A percentile compares a stretch with the other conserved stretches of the same genome.
These are phyloP conservation scores for Didymella keratinophila DNA, from an alignment of 2,329 filamentous ascomycete genomes.

Conservation along the genomic window DNA sequence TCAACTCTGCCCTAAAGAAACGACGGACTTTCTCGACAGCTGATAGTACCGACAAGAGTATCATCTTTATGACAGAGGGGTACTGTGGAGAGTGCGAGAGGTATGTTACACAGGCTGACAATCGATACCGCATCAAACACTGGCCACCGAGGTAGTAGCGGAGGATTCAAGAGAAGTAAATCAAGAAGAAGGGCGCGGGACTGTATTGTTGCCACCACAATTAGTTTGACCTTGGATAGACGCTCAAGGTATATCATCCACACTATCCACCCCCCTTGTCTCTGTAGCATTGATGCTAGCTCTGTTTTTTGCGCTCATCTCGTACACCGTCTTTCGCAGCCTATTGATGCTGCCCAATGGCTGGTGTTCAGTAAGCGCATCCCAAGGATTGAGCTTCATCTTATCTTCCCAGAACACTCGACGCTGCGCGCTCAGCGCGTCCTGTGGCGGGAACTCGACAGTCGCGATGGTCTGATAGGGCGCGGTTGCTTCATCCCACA, in stretches of 20 bases:
- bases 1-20: neutral
- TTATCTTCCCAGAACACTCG: constrained; percentile 42
- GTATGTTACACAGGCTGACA: neutral
- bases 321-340: constrained; percentile 38
- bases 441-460: constrained; percentile 37
- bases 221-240: too few relatives aligned
- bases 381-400: constrained; percentile 41
- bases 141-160: too few relatives aligned
- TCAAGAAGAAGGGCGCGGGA: neutral
- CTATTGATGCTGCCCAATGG: constrained; percentile 41
- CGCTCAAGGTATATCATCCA: constrained; percentile 34
- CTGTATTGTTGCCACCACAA: neutral
- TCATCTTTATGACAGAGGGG: neutral
- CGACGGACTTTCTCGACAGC: neutral
- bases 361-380: constrained; percentile 36
- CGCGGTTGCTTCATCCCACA: constrained; percentile 43
- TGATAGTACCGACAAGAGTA: neutral
- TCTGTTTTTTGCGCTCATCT: constrained; percentile 37
- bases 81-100: neutral
- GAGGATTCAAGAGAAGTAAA: neutral
- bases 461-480: constrained; percentile 43
- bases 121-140: neutral
- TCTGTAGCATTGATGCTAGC: constrained; percentile 32
- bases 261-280: constrained; percentile 20
- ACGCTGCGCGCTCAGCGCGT: constrained; percentile 33